Evolutionary conservation across 2,329 filamentous ascomycete genomes (phyloP).

Genomic region (Talaromyces piceae): DNA sequence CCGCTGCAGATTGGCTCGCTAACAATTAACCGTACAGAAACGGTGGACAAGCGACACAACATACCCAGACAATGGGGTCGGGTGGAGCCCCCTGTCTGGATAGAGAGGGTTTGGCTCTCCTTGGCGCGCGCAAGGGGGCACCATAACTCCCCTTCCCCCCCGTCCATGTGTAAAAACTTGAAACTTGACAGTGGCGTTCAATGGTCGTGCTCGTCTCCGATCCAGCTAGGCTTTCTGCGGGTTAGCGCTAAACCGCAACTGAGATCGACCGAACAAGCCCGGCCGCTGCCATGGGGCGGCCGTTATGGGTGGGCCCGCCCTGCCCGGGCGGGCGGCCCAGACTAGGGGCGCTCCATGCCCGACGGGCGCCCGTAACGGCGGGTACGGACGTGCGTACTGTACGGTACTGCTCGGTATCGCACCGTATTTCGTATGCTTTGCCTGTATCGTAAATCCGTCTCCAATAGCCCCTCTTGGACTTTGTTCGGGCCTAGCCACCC

Average conservation of each 20-base stretch:
- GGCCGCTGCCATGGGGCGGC: not conserved
- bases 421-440: not conserved
- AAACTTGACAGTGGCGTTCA: not conserved
- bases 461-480: not conserved
- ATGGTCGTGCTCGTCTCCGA: not conserved
- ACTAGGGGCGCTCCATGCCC: no score
- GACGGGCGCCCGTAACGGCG: no score
- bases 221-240: not conserved
- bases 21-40: constrained; percentile 1
- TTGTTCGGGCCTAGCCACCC: not conserved
- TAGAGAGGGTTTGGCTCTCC: not conserved
- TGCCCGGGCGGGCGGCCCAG: not conserved
- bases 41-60: not conserved
- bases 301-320: not conserved
- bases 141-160: not conserved
- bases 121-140: not conserved
- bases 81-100: not conserved
- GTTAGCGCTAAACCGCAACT: not conserved
- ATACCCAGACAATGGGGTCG: not conserved
- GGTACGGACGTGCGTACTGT: no score
- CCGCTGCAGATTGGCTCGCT: not conserved
- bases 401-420: no score
- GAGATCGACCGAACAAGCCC: not conserved
- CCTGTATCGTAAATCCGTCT: not conserved
- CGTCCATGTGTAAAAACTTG: not conserved